Evolutionary conservation across 768 basidiomycete species (phyloP).

Genomic region (Astraeus odoratus): DNA sequence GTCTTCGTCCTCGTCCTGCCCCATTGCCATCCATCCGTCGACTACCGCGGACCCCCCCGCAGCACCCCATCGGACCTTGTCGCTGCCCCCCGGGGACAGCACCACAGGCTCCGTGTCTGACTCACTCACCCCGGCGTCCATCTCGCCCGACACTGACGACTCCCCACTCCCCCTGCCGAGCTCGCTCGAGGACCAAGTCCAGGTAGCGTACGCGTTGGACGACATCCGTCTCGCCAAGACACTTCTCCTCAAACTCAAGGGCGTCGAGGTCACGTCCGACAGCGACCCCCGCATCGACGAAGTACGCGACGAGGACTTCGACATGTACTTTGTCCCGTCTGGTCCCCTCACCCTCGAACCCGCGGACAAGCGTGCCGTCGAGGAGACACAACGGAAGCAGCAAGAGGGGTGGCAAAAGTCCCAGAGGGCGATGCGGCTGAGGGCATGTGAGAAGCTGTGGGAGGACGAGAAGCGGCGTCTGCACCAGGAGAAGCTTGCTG

Average conservation of each 20-base stretch:
- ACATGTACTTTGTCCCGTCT: constrained; percentile 31
- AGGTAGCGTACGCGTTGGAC: constrained; percentile 60
- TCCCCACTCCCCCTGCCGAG: constrained; percentile 36
- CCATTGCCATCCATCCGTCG: not conserved
- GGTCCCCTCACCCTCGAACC: constrained; percentile 37
- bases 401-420: constrained; percentile 28
- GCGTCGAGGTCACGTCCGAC: constrained; percentile 52
- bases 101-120: constrained; percentile 1
- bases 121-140: constrained; percentile 20
- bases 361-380: constrained; percentile 32
- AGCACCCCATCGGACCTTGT: not conserved
- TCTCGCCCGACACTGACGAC: constrained; percentile 36
- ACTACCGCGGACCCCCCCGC: constrained; percentile 5
- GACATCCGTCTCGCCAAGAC: constrained; percentile 61
- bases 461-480: constrained; percentile 39
- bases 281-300: constrained; percentile 57
- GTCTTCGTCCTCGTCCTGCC: too few relatives aligned
- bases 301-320: constrained; percentile 46
- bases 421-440: constrained; percentile 34
- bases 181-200: constrained; percentile 56
- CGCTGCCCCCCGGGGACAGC: too few relatives aligned
- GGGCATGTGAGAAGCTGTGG: constrained; percentile 43
- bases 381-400: constrained; percentile 29
- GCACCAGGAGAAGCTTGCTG: constrained; percentile 32
- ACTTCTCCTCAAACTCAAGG: constrained; percentile 53